Evolutionary conservation across 1,139 yeast species (phyloP).

Genomic region (Suhomyces atakaporum): DNA sequence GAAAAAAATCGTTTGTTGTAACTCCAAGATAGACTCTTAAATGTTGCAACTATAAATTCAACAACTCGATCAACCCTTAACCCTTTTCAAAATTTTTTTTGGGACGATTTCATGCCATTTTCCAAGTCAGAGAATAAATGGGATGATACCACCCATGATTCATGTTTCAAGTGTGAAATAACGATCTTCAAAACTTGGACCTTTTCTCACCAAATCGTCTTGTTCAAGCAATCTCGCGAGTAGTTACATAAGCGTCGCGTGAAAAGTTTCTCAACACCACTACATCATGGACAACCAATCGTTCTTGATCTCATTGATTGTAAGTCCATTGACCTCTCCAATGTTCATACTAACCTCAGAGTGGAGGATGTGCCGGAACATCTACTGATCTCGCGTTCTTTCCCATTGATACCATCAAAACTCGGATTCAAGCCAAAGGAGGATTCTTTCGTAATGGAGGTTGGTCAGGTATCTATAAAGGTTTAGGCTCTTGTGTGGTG

Average conservation of each 20-base stretch:
- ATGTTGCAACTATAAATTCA: no score
- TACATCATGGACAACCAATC: slow-evolving; percentile 32
- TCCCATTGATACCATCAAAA: slow-evolving; percentile 94
- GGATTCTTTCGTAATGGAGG: slow-evolving; percentile 94
- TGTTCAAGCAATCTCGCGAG: no score
- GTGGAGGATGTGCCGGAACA: slow-evolving; percentile 97
- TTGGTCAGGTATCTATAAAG: slow-evolving; percentile 85
- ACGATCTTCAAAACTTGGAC: no score
- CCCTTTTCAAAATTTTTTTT: no score
- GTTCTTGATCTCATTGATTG: slow-evolving; percentile 30
- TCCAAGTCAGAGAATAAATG: no score
- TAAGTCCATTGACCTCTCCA: slow-evolving; percentile 19
- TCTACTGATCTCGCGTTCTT: slow-evolving; percentile 92
- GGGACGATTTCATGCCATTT: no score
- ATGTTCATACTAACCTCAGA: slow-evolving; percentile 35
- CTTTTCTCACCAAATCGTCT: no score
- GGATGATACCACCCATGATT: no score
- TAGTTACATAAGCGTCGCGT: slow-evolving; percentile 9
- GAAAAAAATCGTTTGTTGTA: slow-evolving; percentile 37
- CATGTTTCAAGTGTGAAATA: no score
- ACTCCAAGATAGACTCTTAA: no score
- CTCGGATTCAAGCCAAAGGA: slow-evolving; percentile 91
- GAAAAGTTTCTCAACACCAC: slow-evolving; percentile 10
- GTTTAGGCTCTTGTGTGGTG: slow-evolving; percentile 88
- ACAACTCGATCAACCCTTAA: no score